Evolutionary conservation across 345 rosid species (phyloP).

Genomic region (Mangifera indica): DNA sequence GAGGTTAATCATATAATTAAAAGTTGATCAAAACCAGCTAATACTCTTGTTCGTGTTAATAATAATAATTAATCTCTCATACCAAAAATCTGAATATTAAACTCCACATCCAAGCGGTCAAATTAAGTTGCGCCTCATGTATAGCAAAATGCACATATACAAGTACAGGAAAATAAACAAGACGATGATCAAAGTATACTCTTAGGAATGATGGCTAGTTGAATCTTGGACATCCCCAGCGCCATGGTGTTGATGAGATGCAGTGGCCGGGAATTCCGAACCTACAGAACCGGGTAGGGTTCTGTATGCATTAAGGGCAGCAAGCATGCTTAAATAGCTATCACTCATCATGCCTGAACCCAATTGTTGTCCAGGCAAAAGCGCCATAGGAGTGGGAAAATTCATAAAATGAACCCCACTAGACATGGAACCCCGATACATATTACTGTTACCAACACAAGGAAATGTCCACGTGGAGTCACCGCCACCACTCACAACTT

Average conservation of each 20-base stretch:
- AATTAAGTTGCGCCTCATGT: constrained; percentile 10
- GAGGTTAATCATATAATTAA: not conserved
- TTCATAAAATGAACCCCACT: constrained; percentile 79
- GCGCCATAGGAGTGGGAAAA: constrained; percentile 66
- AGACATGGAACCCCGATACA: constrained; percentile 39
- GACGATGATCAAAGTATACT: constrained; percentile 29
- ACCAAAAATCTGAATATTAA: constrained; percentile 24
- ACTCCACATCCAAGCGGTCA: constrained; percentile 25
- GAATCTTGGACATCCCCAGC: constrained; percentile 42
- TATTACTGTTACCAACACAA: constrained; percentile 26
- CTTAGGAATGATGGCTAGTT: constrained; percentile 37
- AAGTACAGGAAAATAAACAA: constrained; percentile 12
- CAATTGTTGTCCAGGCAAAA: constrained; percentile 61
- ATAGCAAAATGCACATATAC: constrained; percentile 24
- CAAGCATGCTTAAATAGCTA: constrained; percentile 61
- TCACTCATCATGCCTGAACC: constrained; percentile 39
- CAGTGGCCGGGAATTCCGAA: constrained; percentile 27
- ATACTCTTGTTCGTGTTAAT: not conserved
- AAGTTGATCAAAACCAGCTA: not conserved
- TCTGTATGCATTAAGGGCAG: constrained; percentile 66
- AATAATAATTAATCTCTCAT: constrained; percentile 4
- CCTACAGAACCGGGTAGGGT: constrained; percentile 31
- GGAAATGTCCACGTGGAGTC: constrained; percentile 52
- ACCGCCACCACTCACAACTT: constrained; percentile 32
- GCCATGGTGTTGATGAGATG: constrained; percentile 42